Percentiles rank a stretch among this genome's conserved stretches.
These are phyloP conservation scores for Choiromyces venosus DNA, from an alignment of 495 filamentous ascomycete species.

Conservation along the genomic window DNA sequence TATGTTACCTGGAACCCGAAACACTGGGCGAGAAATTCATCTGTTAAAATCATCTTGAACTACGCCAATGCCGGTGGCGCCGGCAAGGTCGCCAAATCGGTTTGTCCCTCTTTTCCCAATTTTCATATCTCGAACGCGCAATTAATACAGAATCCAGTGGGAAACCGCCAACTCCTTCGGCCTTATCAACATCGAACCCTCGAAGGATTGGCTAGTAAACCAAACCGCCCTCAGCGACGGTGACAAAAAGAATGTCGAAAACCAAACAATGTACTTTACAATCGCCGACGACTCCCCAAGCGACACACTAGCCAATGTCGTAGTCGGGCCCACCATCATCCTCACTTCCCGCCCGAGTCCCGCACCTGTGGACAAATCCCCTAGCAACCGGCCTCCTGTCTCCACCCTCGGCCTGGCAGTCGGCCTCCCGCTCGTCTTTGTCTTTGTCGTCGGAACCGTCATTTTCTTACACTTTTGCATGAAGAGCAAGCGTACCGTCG, in stretches of 20 bases:
- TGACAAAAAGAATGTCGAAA: slow-evolving; percentile 1
- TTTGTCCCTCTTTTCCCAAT: slow-evolving; percentile 8
- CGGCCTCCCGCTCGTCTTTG: slow-evolving; percentile 28
- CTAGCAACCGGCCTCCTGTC: slow-evolving; percentile 20
- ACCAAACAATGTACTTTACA: slow-evolving; percentile 30
- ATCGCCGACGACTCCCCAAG: slow-evolving; percentile 17
- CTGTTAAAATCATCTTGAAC: slow-evolving; percentile 28
- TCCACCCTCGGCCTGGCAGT: slow-evolving; percentile 27
- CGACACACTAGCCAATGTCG: neutral
- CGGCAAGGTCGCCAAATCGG: slow-evolving; percentile 17
- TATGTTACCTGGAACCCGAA: slow-evolving; percentile 37
- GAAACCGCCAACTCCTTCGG: slow-evolving; percentile 22
- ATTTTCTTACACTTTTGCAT: slow-evolving; percentile 35
- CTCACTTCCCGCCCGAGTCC: slow-evolving; percentile 16
- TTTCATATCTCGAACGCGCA: neutral
- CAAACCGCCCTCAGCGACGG: slow-evolving; percentile 26
- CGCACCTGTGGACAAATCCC: slow-evolving; percentile 9
- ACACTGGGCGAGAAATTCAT: slow-evolving; percentile 31
- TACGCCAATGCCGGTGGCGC: slow-evolving; percentile 16
- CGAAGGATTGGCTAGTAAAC: slow-evolving; percentile 31
- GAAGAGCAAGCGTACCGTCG: slow-evolving; percentile 27
- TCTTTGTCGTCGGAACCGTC: slow-evolving; percentile 24
- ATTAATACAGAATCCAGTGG: slow-evolving; percentile 22
- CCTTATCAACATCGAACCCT: slow-evolving; percentile 19
- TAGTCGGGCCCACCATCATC: slow-evolving; percentile 26